Evolutionary conservation across 176 grass and related monocot genomes (phyloP), one percentile per base, ranked within the genome.

Genomic region (Carex pumila): DNA sequence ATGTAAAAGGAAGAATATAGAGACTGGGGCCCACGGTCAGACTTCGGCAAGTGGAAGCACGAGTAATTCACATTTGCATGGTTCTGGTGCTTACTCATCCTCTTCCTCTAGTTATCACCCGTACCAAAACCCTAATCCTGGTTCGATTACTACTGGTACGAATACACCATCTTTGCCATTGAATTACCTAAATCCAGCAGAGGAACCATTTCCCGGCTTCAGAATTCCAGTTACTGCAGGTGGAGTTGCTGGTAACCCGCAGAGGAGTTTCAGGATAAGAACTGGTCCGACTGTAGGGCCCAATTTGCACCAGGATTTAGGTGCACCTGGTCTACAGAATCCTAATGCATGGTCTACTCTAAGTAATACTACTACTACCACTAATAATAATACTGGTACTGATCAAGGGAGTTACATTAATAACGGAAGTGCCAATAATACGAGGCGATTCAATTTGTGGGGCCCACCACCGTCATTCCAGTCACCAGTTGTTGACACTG

Each of bases 1-100:
- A 30, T 83, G 80, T 68, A 83, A 83, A 52, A 47, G 80, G 61
- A 83, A 83, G 80, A 83, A 68, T 37, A 83, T 83, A 31, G 80
- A 83, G 64, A 78, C 6, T 29, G 73, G 73, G 52, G 73, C 52
- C 25, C 73, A 78, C 31, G 49, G 29, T 9, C 73, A 78, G 73
- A 14, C 52, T 57, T 78, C 52, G 0, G 73, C 73, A 56, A 83
- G 61, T 83, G 80, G 80, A 68, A 83, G 80, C 41, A 83, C 62
- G 13, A 83, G 80, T n/a, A 69, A 53, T 66, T 52, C 17, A 31
- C 61, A 83, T 53, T 47, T 63, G 49, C 61, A 63, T 49, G 61
- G 61, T 69, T 67, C 80, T 4, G 39, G 61, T 11, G 34, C 80
- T 68, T 83, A 47, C 49, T 68, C 80, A 10, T 83, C 80, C n/a